These are phyloP conservation scores for Penicillium simplicissimum DNA, from an alignment of 495 filamentous ascomycete genomes.

Conservation along the genomic window DNA sequence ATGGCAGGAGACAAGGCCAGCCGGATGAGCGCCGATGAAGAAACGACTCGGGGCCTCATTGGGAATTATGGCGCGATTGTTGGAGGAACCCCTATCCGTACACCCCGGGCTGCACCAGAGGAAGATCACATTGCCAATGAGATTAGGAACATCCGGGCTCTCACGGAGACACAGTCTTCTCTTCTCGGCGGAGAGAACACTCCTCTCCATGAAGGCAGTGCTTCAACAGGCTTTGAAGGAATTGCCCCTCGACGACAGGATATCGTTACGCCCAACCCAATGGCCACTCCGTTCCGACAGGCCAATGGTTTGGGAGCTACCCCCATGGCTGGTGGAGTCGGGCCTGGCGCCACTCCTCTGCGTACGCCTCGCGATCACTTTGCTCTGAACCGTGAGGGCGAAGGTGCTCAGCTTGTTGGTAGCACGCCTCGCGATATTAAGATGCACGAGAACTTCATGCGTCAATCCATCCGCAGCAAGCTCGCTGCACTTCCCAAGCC, in stretches of 20 bases:
- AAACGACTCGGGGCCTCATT: conserved; percentile 83
- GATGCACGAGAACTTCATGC: conserved; percentile 68
- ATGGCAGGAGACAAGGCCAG: conserved; percentile 91
- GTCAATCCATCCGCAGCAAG: conserved; percentile 64
- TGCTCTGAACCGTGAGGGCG: conserved; percentile 69
- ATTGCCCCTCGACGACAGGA: conserved; percentile 77
- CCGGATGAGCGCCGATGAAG: conserved; percentile 69
- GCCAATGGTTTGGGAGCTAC: conserved; percentile 70
- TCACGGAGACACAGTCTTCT: conserved; percentile 95
- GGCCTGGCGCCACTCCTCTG: conserved; percentile 81
- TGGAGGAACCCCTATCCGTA: conserved; percentile 83
- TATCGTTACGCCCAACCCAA: conserved; percentile 87
- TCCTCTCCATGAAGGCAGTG: conserved; percentile 75
- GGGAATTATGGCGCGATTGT: conserved; percentile 82
- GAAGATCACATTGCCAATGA: conserved; percentile 97
- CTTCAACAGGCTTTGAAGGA: conserved; percentile 87
- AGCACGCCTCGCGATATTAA: conserved; percentile 78
- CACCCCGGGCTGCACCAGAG: conserved; percentile 83
- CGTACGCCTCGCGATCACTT: conserved; percentile 90
- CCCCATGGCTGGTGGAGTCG: conserved; percentile 56
- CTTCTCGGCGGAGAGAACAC: conserved; percentile 94
- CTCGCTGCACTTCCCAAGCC: conserved; percentile 88
- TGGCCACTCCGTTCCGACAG: conserved; percentile 86
- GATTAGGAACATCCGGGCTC: conserved; percentile 87
- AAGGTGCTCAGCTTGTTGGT: conserved; percentile 63